phyloP scores from a whole-genome alignment of 139 green algal genomes.

The Coelastrella sp. region DNA sequence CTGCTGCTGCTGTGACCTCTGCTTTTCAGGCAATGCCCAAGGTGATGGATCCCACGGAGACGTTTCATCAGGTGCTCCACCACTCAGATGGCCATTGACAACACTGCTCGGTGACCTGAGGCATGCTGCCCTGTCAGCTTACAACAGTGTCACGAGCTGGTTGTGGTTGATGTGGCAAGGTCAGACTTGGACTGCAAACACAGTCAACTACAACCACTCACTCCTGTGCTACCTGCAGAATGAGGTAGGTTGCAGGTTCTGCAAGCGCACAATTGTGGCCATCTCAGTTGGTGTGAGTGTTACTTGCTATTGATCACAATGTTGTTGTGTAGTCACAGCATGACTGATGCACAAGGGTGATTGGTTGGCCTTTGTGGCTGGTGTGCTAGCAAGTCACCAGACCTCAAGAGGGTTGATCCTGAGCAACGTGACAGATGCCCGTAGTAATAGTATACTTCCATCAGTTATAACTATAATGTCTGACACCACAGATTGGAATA shows the following conservation, averaged over 20 bases:
- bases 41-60: neutral
- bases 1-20: neutral
- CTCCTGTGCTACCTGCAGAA: constrained; percentile 6
- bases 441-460: neutral
- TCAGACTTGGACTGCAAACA: neutral
- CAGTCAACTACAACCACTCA: neutral
- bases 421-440: neutral
- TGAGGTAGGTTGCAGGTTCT: neutral
- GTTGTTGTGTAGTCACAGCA: neutral
- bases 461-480: neutral
- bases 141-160: neutral
- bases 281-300: neutral
- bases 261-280: too few relatives aligned
- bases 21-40: neutral
- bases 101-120: neutral
- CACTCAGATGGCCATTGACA: neutral
- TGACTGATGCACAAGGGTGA: neutral
- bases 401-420: too few relatives aligned
- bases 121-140: neutral
- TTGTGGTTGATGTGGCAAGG: neutral
- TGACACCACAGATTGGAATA: neutral
- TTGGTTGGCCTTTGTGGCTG: too few relatives aligned
- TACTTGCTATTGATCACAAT: neutral
- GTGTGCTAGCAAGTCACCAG: too few relatives aligned
- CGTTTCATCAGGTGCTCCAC: neutral